A percentile compares a stretch with the other conserved stretches of the same genome.
These are phyloP conservation scores for Penicillium polonicum DNA, from an alignment of 2,329 filamentous ascomycete genomes.

Conservation along the genomic window DNA sequence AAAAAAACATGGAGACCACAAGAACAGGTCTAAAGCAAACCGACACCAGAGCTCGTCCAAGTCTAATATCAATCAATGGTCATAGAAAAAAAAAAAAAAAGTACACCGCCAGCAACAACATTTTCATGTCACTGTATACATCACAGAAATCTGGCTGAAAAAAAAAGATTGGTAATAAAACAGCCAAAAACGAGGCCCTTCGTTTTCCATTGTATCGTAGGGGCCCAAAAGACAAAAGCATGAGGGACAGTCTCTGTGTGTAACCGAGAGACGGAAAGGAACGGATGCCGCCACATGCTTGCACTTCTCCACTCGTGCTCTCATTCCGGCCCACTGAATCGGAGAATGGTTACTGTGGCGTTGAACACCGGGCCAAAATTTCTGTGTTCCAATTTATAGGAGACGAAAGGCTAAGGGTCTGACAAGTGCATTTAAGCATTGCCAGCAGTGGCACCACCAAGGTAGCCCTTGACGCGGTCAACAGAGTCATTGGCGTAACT, in stretches of 20 bases:
- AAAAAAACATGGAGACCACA: conserved; percentile 4
- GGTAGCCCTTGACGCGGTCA: conserved; percentile 37
- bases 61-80: conserved; percentile 26
- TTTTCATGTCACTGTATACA: conserved; percentile 13
- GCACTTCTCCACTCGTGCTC: neutral
- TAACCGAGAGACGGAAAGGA: conserved; percentile 22
- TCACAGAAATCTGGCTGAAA: conserved; percentile 12
- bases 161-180: conserved; percentile 15
- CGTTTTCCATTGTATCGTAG: conserved; percentile 10
- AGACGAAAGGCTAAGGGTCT: neutral
- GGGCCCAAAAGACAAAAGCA: conserved; percentile 19
- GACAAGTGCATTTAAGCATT: conserved; percentile 28
- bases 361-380: neutral
- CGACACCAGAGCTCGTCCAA: conserved; percentile 30
- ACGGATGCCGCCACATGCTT: neutral
- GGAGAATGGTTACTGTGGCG: neutral
- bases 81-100: conserved; percentile 14
- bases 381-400: neutral
- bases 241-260: conserved; percentile 38
- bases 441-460: conserved; percentile 36
- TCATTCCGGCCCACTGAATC: neutral
- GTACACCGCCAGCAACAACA: conserved; percentile 17
- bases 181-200: conserved; percentile 7
- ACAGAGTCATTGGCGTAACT: conserved; percentile 41
- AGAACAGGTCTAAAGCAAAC: conserved; percentile 19